Evolutionary conservation across 2,329 filamentous ascomycete genomes (phyloP).

Genomic region (Microdochium nivale): DNA sequence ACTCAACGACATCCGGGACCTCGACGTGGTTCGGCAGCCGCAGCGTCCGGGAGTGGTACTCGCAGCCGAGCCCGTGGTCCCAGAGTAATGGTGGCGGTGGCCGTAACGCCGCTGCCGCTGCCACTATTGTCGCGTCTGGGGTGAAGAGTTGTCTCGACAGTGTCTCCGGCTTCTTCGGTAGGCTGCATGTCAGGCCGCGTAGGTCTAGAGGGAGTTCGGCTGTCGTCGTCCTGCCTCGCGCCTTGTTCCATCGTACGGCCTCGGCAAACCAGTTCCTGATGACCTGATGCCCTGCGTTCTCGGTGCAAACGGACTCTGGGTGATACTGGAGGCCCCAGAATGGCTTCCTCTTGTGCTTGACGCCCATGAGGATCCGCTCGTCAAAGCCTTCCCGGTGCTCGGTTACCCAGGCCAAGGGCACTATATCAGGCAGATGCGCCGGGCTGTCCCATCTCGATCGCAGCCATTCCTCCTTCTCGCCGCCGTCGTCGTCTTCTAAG

Average conservation of each 20-base stretch:
- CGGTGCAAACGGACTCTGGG: conserved; percentile 81
- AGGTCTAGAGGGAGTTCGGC: conserved; percentile 21
- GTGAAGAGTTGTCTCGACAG: background rate
- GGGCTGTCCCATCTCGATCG: conserved; percentile 29
- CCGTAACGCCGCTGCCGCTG: too few relatives aligned
- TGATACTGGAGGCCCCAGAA: conserved; percentile 90
- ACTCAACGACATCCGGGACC: conserved; percentile 46
- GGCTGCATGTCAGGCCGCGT: background rate
- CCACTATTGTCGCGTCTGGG: background rate
- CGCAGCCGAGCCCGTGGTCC: conserved; percentile 12
- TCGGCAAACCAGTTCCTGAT: conserved; percentile 69
- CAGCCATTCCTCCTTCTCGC: conserved; percentile 23
- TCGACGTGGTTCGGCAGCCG: conserved; percentile 35
- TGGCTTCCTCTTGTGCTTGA: conserved; percentile 57
- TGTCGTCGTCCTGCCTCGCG: conserved; percentile 16
- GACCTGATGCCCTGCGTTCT: conserved; percentile 52
- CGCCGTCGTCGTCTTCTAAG: background rate
- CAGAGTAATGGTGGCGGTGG: background rate
- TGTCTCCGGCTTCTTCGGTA: background rate
- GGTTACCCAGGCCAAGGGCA: conserved; percentile 56
- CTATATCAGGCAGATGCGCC: conserved; percentile 27
- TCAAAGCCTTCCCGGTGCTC: conserved; percentile 26
- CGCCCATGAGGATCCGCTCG: conserved; percentile 66
- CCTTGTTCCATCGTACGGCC: conserved; percentile 51
- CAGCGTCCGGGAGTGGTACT: conserved; percentile 32